These are phyloP conservation scores for Trichoderma sp. DNA, from an alignment of 2,329 filamentous ascomycete genomes.

Conservation along the genomic window DNA sequence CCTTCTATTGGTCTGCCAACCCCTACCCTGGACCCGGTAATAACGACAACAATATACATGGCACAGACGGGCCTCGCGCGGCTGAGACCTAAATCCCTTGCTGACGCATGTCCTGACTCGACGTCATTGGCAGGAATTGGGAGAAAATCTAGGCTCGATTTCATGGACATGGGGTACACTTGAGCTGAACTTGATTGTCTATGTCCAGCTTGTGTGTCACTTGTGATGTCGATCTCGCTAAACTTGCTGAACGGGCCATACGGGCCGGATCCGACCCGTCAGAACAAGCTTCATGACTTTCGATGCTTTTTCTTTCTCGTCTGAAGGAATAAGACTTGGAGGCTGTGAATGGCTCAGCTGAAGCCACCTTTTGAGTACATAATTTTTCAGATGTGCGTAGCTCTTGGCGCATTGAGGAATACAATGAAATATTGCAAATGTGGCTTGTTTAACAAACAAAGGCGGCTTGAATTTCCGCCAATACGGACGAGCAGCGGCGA, in stretches of 20 bases:
- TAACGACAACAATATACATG: constrained; percentile 3
- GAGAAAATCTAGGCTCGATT: not conserved
- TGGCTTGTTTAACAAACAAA: not conserved
- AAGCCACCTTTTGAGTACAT: not conserved
- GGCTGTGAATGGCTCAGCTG: not conserved
- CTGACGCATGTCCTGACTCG: not conserved
- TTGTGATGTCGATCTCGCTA: not conserved
- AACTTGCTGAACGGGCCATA: not conserved
- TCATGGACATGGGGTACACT: not conserved
- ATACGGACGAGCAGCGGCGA: not conserved
- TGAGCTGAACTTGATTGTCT: not conserved
- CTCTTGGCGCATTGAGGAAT: not conserved
- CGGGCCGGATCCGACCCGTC: not conserved
- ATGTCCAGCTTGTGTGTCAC: not conserved
- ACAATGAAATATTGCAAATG: not conserved
- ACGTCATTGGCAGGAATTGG: not conserved
- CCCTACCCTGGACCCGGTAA: not conserved
- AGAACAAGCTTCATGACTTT: not conserved
- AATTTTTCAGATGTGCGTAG: not conserved
- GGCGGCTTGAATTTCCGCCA: not conserved
- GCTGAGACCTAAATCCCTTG: not conserved
- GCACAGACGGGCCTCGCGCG: not conserved
- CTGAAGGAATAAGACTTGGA: not conserved
- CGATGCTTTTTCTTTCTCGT: not conserved
- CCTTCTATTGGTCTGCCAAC: not conserved